These are phyloP conservation scores for Nigrospora oryzae DNA, from an alignment of 2,329 filamentous ascomycete genomes.

Conservation along the genomic window DNA sequence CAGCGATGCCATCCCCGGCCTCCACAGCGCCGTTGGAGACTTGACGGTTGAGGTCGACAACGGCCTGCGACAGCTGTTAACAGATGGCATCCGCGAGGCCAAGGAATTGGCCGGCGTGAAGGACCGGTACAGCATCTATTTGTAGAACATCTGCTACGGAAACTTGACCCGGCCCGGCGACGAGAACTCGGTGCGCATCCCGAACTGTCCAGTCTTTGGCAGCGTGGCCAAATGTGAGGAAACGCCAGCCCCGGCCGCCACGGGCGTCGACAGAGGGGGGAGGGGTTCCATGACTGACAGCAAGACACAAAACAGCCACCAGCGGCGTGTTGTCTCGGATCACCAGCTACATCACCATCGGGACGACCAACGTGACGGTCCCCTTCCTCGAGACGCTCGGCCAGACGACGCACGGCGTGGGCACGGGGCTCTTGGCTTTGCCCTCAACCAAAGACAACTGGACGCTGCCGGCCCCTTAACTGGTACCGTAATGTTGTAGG, in stretches of 20 bases:
- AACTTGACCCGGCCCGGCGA: neutral
- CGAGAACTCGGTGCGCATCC: neutral
- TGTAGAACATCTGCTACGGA: constrained; percentile 1
- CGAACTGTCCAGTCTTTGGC: neutral
- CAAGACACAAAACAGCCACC: neutral
- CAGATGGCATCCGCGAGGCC: neutral
- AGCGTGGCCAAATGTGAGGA: neutral
- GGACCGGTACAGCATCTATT: constrained; percentile 1
- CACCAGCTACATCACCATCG: neutral
- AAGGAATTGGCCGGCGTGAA: constrained; percentile 1
- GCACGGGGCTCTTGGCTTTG: neutral
- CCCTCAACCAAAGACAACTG: no score
- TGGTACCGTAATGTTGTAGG: no score
- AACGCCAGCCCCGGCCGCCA: neutral
- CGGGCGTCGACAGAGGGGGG: neutral
- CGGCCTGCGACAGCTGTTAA: neutral
- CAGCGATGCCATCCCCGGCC: neutral
- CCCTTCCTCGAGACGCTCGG: neutral
- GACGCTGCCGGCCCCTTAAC: no score
- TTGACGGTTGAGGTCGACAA: neutral
- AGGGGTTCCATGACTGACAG: neutral
- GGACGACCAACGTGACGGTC: constrained; percentile 1
- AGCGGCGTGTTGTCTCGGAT: neutral
- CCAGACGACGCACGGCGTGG: neutral
- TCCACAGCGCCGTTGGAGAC: neutral